Evolutionary conservation across 345 rosid species (phyloP), one percentile per base, ranked within the genome.

Genomic region (rapeseed (Brassica napus)): DNA sequence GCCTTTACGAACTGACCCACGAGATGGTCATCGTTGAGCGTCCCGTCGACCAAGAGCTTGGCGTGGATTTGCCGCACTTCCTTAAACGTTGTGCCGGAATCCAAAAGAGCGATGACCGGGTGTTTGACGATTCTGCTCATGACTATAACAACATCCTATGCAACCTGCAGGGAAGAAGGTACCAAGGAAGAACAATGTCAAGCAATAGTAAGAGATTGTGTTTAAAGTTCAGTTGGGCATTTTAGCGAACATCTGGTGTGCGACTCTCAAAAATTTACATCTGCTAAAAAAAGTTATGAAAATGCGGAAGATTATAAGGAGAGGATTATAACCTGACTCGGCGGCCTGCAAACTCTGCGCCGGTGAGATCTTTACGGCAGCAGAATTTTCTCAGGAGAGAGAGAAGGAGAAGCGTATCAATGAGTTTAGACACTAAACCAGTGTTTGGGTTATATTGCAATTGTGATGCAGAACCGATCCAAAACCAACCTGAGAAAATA

Each of bases 1-100:
- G 88, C 42, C 65, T 89, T 86, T 6, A 85, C 87, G 71, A 90
- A 87, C 12, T 85, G 89, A 68, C 91, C 91, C 2, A 77, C 77
- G 69, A 84, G 69, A 11, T 81, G 83, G 35, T 89, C 74, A 65
- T 88, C 86, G 12, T 14, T 35, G 59, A 86, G 83, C 54, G 82
- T 73, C 49, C 88, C 88, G 16, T 74, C 76, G 39, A 85, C 64
- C 10, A 85, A 81, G 49, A 90, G 91, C 68, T 84, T 87, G 21
- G 87, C 75, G 68, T 90, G 94, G 77, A 88, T 87, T 71, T 90
- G 92, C 24, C 76, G 62, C 47, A 88, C 85, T 71, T 87, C 82
- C 21, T 73, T 78, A 23, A 78, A 69, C 30, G 84, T 70, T 23
- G 52, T 35, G 52, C 65, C 24, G 0, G 84, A 82, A 71, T 82